Evolutionary conservation across 345 rosid genomes (phyloP), one percentile per base, ranked within the genome.

Genomic region (Eutrema yunnanense): DNA sequence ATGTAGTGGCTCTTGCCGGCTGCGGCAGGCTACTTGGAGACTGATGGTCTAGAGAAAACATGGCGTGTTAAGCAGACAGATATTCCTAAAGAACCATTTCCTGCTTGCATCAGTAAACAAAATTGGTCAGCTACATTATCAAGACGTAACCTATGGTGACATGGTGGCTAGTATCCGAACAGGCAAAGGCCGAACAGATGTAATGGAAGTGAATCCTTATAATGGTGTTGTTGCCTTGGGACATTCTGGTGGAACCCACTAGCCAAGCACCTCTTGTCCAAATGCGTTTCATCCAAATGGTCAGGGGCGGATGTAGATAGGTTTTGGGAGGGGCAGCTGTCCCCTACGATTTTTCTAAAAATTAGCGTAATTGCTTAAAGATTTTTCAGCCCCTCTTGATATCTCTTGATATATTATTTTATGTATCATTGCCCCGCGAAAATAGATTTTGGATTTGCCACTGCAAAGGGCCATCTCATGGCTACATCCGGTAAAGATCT

Each of bases 381-480:
- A n/a, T n/a, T n/a, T n/a, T n/a, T n/a, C n/a, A n/a, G n/a, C n/a
- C n/a, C n/a, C n/a, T n/a, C n/a, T n/a, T n/a, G n/a, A n/a, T n/a
- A n/a, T n/a, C n/a, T n/a, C n/a, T n/a, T n/a, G n/a, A n/a, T n/a
- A n/a, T n/a, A n/a, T n/a, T n/a, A n/a, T n/a, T n/a, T n/a, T n/a
- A n/a, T n/a, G n/a, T n/a, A n/a, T n/a, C n/a, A n/a, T n/a, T n/a
- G n/a, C n/a, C n/a, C n/a, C n/a, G n/a, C n/a, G n/a, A n/a, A n/a
- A n/a, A n/a, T n/a, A n/a, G n/a, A n/a, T n/a, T n/a, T n/a, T n/a
- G n/a, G n/a, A n/a, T n/a, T n/a, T n/a, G n/a, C n/a, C n/a, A n/a
- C n/a, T n/a, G n/a, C n/a, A n/a, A n/a, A n/a, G n/a, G 96, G 97
- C 47, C 93, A 88, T 75, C 84, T 95, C 62, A 87, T 95, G 99